Evolutionary conservation across 73 alveolate species (phyloP).

Genomic region (Loxodes magnus): DNA sequence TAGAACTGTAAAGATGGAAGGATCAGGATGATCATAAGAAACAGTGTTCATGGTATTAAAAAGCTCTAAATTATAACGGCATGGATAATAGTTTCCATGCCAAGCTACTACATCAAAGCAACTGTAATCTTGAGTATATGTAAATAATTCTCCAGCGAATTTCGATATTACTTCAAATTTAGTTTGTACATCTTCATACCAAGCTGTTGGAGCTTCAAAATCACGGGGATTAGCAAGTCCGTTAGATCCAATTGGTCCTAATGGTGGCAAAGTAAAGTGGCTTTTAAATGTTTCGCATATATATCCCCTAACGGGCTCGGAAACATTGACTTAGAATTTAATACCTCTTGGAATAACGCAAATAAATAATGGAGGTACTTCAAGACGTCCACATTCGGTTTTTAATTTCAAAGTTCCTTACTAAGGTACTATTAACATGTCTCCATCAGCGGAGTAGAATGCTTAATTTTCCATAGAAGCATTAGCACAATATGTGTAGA

Average conservation of each 20-base stretch:
- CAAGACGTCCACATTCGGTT: slow-evolving; percentile 67
- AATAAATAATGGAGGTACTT: slow-evolving; percentile 53
- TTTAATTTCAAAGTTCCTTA: slow-evolving; percentile 46
- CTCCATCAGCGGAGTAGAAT: slow-evolving; percentile 73
- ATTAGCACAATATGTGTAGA: slow-evolving; percentile 62
- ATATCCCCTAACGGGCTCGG: slow-evolving; percentile 56
- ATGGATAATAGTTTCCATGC: slow-evolving; percentile 86
- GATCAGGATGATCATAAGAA: slow-evolving; percentile 87
- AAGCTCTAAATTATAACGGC: slow-evolving; percentile 49
- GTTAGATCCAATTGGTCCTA: slow-evolving; percentile 88
- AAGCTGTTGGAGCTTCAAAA: slow-evolving; percentile 61
- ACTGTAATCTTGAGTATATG: slow-evolving; percentile 27
- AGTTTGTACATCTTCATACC: slow-evolving; percentile 47
- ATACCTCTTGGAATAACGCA: slow-evolving; percentile 75
- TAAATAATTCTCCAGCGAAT: slow-evolving; percentile 55
- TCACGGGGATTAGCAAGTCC: slow-evolving; percentile 81
- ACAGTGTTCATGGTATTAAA: slow-evolving; percentile 72
- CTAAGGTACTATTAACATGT: slow-evolving; percentile 61
- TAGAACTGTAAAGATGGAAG: slow-evolving; percentile 76
- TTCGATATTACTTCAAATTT: slow-evolving; percentile 40
- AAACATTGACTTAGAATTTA: slow-evolving; percentile 57
- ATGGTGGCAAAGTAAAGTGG: slow-evolving; percentile 69
- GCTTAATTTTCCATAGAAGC: slow-evolving; percentile 53
- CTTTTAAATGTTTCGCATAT: slow-evolving; percentile 60
- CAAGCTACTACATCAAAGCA: slow-evolving; percentile 83